Evolutionary conservation across 2,329 filamentous ascomycete species (phyloP).

Genomic region (Cadophora gregata): DNA sequence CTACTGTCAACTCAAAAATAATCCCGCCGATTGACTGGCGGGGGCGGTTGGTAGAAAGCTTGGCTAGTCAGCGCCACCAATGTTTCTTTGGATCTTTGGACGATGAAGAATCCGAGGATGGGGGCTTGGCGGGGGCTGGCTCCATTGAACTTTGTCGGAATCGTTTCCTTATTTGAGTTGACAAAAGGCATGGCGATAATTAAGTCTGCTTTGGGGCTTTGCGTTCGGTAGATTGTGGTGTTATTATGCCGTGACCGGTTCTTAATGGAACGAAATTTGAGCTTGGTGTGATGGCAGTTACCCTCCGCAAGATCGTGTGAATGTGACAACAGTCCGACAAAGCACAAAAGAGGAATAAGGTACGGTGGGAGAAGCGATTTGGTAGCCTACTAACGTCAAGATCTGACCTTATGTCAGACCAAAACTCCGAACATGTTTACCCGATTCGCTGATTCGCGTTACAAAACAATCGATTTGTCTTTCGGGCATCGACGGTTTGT

Average conservation of each 20-base stretch:
- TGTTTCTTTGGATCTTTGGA: slow-evolving; percentile 5
- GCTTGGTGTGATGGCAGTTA: not conserved
- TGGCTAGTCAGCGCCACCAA: not conserved
- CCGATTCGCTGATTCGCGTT: not conserved
- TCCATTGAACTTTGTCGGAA: not conserved
- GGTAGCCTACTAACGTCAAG: not conserved
- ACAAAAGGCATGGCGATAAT: not conserved
- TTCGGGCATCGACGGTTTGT: not conserved
- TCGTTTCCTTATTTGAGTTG: not conserved
- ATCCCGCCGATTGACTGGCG: slow-evolving; percentile 9
- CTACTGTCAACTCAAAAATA: slow-evolving; percentile 14
- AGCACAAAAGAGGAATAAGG: not conserved
- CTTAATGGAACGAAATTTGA: not conserved
- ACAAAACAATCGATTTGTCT: not conserved
- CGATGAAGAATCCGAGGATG: not conserved
- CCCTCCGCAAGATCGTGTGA: not conserved
- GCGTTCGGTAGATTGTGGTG: not conserved
- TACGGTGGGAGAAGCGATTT: not conserved
- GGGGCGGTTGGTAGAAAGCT: not conserved
- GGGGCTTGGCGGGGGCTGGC: slow-evolving; percentile 2
- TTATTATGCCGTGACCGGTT: not conserved
- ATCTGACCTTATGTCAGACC: not conserved
- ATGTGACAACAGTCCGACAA: not conserved
- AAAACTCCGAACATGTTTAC: not conserved
- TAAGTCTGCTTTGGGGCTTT: not conserved